Base-by-base conservation (phyloP, 208 protist genomes). In the Angomonas deanei region DNA sequence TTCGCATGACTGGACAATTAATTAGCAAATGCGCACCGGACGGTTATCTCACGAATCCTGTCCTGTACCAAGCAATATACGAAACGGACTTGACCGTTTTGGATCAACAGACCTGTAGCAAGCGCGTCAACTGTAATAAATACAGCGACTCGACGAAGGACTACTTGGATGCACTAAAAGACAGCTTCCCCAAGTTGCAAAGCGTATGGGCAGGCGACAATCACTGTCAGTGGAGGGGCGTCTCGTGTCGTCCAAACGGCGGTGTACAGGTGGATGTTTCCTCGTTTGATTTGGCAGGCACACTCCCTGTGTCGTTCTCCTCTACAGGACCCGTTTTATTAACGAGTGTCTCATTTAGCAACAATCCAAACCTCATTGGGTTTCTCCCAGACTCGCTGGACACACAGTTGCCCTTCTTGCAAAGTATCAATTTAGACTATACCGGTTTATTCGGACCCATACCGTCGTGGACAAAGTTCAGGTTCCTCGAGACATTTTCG, bases 191-290 rank as follows among this genome's bases (percentile, higher is more conserved):
- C 36, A 15, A n/a, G 8, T 42, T 42, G 36, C 8, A 15, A n/a
- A 42, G 11, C 11, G 11, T 42, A 8, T 42, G 36, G 36, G 36
- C 15, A 15, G 36, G 36, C 36, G 36, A 42, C 36, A 42, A 15
- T 42, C 15, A 42, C 36, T 42, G 36, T 15, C 15, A n/a, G 36
- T 42, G 36, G 36, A 42, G 36, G 15, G 36, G 36, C 8, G 36
- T 42, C 8, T 8, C 8, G 36, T 42, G 36, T 15, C 8, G 15
- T n/a, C 8, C 8, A n/a, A 42, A 42, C 36, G 11, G 36, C 36
- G 36, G 11, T 42, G 36, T 42, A 24, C 39, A 32, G 0, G 60
- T 64, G n/a, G 60, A 55, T 31, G 4, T 64, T 3, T 64, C 60
- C 11, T 19, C 46, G 13, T 31, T 64, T 10, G 39, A 31, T 26